These are phyloP conservation scores for Pelargonium australe DNA, from an alignment of 441 rosid species.

Conservation along the genomic window DNA sequence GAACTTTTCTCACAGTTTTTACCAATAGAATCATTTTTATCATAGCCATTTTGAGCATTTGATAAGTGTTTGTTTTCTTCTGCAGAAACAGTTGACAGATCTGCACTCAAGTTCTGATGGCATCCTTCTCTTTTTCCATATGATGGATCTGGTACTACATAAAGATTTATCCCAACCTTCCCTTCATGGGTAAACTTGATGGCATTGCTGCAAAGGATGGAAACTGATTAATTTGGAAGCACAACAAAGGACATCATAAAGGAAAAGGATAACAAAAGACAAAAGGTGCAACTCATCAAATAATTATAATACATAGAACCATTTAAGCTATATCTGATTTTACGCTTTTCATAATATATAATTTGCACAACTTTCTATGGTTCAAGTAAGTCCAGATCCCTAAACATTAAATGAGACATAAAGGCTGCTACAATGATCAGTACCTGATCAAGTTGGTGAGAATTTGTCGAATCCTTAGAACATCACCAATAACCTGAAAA, in stretches of 20 bases:
- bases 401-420: not conserved
- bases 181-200: slow-evolving; percentile 94
- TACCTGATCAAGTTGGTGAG: slow-evolving; percentile 95
- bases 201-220: slow-evolving; percentile 57
- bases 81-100: slow-evolving; percentile 18
- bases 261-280: not conserved
- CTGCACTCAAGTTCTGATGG: slow-evolving; percentile 25
- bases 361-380: not conserved
- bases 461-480: slow-evolving; percentile 82
- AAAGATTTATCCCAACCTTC: slow-evolving; percentile 73
- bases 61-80: slow-evolving; percentile 30
- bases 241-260: not conserved
- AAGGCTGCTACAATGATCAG: slow-evolving; percentile 2
- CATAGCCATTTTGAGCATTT: slow-evolving; percentile 27
- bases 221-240: slow-evolving; percentile 11
- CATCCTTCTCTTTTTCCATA: slow-evolving; percentile 32
- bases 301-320: slow-evolving; percentile 4
- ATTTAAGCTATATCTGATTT: not conserved
- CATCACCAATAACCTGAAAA: slow-evolving; percentile 87
- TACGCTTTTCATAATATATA: not conserved
- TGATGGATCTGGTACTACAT: slow-evolving; percentile 60
- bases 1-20: slow-evolving; percentile 18
- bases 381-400: not conserved
- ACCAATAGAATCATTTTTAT: slow-evolving; percentile 22
- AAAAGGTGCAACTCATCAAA: slow-evolving; percentile 6